Evolutionary conservation across 1,284 basidiomycete genomes (phyloP), one percentile per base, ranked within the genome.

Genomic region (Athelia psychrophila): DNA sequence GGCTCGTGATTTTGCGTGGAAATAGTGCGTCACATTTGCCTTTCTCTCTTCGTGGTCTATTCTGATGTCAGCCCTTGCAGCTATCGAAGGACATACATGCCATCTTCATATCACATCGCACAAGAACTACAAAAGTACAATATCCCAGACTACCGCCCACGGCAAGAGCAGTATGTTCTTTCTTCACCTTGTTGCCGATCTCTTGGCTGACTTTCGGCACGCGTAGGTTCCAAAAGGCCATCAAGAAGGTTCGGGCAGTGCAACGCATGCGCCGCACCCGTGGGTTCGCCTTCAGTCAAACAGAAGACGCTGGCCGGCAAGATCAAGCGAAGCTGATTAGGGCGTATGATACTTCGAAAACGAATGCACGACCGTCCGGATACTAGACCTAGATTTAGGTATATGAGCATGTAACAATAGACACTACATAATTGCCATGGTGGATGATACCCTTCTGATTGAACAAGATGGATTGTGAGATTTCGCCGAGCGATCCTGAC

Each of bases 41-140:
- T 30, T 20, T 49, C 45, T 4, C 24, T 22, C 23, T 56, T 45
- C 13, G 13, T 30, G 52, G 33, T 48, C n/a, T n/a, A 47, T 30
- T 13, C 51, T 55, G 27, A 58, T 54, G 58, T 49, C 57, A 51
- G 44, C 54, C 25, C 54, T 47, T 54, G 10, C 63, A 95, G 92
- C 67, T 97, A 96, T 67, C 85, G 87, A 57, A 80, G 96, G 56
- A 96, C 96, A 25, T 98, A 98, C 70, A 73, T 75, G 56, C 97
- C 97, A 1, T 80, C 86, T 46, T 87, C 94, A 16, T 98, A 98
- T 69, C 96, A 99, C 68, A 94, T 99, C 58, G 95, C 96, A 0
- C 96, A 99, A 66, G 97, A 99, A 70, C 75, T 93, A 18, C 93
- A 95, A 71, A 98, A 98, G 74, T 98, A 97, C 76, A 97, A 98